Evolutionary conservation across 2,329 filamentous ascomycete species (phyloP).

Genomic region (Plenodomus biglobosus): DNA sequence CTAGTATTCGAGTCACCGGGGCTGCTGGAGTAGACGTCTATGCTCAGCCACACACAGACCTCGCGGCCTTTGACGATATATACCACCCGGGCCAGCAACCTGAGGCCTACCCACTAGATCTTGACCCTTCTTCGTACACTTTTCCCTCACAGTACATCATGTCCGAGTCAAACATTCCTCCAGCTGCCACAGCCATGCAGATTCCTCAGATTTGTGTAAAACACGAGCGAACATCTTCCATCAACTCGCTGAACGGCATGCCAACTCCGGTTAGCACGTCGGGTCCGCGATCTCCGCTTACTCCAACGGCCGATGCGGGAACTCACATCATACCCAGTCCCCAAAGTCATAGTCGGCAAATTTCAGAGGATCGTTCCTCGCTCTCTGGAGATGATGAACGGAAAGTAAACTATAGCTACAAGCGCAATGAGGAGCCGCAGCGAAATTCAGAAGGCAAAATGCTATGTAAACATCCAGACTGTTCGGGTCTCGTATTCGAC

Average conservation of each 20-base stretch:
- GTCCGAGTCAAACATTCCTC: slow-evolving; percentile 18
- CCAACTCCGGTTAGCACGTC: slow-evolving; percentile 41
- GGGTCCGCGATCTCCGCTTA: slow-evolving; percentile 31
- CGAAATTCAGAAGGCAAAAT: slow-evolving; percentile 73
- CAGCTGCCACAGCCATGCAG: slow-evolving; percentile 26
- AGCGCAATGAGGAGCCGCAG: slow-evolving; percentile 54
- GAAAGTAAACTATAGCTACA: slow-evolving; percentile 41
- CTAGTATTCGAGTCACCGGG: slow-evolving; percentile 38
- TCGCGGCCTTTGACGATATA: slow-evolving; percentile 30
- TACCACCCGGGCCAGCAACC: slow-evolving; percentile 31
- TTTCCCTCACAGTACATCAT: slow-evolving; percentile 22
- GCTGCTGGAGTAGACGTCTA: slow-evolving; percentile 26
- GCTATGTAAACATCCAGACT: slow-evolving; percentile 69
- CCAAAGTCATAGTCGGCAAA: slow-evolving; percentile 19
- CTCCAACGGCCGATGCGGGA: slow-evolving; percentile 27
- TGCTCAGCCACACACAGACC: slow-evolving; percentile 39
- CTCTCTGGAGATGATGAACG: slow-evolving; percentile 35
- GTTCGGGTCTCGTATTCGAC: slow-evolving; percentile 69
- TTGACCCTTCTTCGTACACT: slow-evolving; percentile 24
- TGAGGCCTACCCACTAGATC: slow-evolving; percentile 34
- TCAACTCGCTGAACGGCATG: slow-evolving; percentile 36
- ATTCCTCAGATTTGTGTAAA: slow-evolving; percentile 18
- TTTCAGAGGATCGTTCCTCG: slow-evolving; percentile 34
- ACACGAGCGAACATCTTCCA: slow-evolving; percentile 37
- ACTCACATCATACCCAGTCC: slow-evolving; percentile 27